phyloP scores from a whole-genome alignment of 2,329 filamentous ascomycete species.

The Spiromastix sp. region DNA sequence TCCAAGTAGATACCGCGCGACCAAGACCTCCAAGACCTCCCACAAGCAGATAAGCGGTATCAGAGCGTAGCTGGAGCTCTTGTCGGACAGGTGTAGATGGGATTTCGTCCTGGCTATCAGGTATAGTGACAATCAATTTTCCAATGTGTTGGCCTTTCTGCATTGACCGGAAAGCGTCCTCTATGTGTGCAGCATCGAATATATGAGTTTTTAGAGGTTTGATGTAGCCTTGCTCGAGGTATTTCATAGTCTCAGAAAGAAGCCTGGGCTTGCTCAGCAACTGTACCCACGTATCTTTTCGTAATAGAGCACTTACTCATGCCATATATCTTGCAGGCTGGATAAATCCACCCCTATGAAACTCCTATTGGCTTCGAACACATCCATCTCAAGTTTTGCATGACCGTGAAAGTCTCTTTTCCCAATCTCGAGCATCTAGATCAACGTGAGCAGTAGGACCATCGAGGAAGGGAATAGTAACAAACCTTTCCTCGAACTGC shows the following conservation, averaged over 20 bases:
- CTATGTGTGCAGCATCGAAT: neutral
- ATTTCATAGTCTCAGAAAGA: neutral
- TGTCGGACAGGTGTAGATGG: no score
- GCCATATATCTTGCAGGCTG: neutral
- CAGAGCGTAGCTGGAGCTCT: neutral
- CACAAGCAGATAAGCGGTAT: conserved; percentile 23
- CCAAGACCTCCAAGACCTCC: conserved; percentile 35
- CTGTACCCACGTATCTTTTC: no score
- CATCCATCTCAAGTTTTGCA: conserved; percentile 6
- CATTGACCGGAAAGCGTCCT: neutral
- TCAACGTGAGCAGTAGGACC: no score
- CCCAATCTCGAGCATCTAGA: conserved; percentile 10
- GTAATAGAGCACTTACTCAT: conserved; percentile 1
- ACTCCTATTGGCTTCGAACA: conserved; percentile 6
- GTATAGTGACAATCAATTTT: neutral
- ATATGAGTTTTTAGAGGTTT: neutral
- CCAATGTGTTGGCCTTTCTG: neutral
- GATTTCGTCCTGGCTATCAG: no score
- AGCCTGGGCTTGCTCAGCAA: neutral
- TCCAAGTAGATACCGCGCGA: conserved; percentile 22
- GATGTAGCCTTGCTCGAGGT: neutral
- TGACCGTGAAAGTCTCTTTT: conserved; percentile 8
- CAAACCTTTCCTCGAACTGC: conserved; percentile 13
- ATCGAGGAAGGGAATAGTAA: no score
- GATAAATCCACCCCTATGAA: conserved; percentile 4